These are phyloP conservation scores for Arachis stenosperma DNA, from an alignment of 306 rosid species.

Conservation along the genomic window DNA sequence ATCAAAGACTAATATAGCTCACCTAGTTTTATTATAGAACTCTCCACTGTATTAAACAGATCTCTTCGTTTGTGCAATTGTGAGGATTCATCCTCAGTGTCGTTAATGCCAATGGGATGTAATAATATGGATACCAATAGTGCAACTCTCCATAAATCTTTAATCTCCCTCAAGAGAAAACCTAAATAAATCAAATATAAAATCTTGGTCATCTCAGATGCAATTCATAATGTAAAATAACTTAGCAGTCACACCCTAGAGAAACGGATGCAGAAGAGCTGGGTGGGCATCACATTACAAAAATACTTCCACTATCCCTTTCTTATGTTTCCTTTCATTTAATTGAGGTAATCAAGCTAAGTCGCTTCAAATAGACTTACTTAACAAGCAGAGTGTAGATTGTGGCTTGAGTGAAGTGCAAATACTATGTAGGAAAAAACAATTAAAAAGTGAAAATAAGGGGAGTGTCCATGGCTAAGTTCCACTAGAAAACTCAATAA, in stretches of 20 bases:
- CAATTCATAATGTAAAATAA: slow-evolving; percentile 26
- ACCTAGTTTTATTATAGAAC: slow-evolving; percentile 69
- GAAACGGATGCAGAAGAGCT: not conserved
- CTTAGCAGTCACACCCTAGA: not conserved
- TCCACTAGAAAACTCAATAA: slow-evolving; percentile 37
- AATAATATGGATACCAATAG: slow-evolving; percentile 67
- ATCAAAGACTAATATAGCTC: slow-evolving; percentile 19
- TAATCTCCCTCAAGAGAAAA: slow-evolving; percentile 74
- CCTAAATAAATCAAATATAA: slow-evolving; percentile 55
- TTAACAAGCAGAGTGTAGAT: not conserved
- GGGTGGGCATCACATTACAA: too few relatives aligned
- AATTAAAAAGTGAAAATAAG: slow-evolving; percentile 12
- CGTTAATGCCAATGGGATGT: slow-evolving; percentile 50
- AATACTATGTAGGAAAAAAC: not conserved
- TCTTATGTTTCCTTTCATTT: not conserved
- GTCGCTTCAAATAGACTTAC: slow-evolving; percentile 1
- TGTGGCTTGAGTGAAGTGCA: not conserved
- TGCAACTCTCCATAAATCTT: slow-evolving; percentile 84
- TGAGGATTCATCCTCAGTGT: slow-evolving; percentile 47
- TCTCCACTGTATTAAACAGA: slow-evolving; percentile 59
- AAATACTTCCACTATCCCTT: too few relatives aligned
- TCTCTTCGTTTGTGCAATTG: slow-evolving; percentile 53
- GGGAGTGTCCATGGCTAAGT: slow-evolving; percentile 4
- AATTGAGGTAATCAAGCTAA: slow-evolving; percentile 6
- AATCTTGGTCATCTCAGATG: slow-evolving; percentile 28